These are phyloP conservation scores for Scorias spongiosa DNA, from an alignment of 2,329 filamentous ascomycete genomes.

Conservation along the genomic window DNA sequence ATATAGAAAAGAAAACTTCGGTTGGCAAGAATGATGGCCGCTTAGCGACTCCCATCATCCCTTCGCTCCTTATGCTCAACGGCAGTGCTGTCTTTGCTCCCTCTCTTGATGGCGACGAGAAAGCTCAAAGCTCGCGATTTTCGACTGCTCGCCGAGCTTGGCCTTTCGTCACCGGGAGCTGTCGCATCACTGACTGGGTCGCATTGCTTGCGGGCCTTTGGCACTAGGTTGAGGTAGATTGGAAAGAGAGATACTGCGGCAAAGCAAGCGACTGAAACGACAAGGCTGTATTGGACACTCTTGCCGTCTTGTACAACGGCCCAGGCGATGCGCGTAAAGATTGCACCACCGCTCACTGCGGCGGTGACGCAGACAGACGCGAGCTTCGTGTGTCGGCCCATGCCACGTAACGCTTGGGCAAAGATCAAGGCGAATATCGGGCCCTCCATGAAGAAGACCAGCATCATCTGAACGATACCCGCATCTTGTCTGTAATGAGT, in stretches of 20 bases:
- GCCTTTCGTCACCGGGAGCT: constrained; percentile 3
- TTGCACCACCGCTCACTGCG: constrained; percentile 38
- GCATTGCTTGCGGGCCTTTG: constrained; percentile 33
- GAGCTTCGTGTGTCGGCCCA: constrained; percentile 43
- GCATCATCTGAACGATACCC: constrained; percentile 32
- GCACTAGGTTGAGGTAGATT: constrained; percentile 36
- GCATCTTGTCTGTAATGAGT: constrained; percentile 30
- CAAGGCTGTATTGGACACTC: constrained; percentile 34
- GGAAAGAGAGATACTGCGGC: constrained; percentile 37
- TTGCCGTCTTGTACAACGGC: constrained; percentile 27
- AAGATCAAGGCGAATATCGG: constrained; percentile 45
- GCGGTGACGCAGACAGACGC: constrained; percentile 39
- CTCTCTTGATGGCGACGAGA: constrained; percentile 14
- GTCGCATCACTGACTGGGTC: constrained; percentile 17
- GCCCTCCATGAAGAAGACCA: constrained; percentile 45
- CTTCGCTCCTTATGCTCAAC: constrained; percentile 12
- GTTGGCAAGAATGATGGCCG: background rate
- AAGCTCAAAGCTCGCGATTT: constrained; percentile 18
- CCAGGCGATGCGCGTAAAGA: constrained; percentile 41
- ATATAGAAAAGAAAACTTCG: background rate
- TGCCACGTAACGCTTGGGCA: constrained; percentile 41
- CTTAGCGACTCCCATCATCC: background rate
- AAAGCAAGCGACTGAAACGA: constrained; percentile 38
- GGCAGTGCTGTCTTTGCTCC: constrained; percentile 6
- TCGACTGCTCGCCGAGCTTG: constrained; percentile 15